Base-by-base conservation (phyloP, 257 asterid species). In the Fraxinus excelsior region DNA sequence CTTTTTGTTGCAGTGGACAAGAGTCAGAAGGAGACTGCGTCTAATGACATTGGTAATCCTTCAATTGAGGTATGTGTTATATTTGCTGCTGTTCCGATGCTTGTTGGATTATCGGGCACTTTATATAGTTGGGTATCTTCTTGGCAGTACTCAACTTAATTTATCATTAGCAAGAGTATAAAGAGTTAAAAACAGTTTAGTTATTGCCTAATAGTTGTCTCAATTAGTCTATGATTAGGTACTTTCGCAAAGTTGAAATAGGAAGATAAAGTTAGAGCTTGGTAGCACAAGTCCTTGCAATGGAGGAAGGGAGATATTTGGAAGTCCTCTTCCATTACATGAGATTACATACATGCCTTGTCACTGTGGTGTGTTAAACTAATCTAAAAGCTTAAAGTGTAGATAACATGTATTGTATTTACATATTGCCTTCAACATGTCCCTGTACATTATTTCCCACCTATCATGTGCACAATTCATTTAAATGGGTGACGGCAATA, bases 1-100 rank as follows among this genome's bases (percentile, higher is more conserved):
- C 51, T 19, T 44, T 29, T 23, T 38, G 12, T 80, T 82, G 80
- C 88, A 94, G 98, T 23, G 25, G 77, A 80, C 65, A 65, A 53
- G 71, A 80, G 31, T 40, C 62, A 38, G 2, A 76, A 76, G 18
- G 62, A 21, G 75, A 76, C 19, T 72, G 73, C 18, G 60, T 26
- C 80, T 79, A 42, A 26, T 21, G 34, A 74, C 42, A 73, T 76
- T 71, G 81, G 53, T 73, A 76, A 58, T 64, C 60, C 75, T 53
- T 75, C 35, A 67, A 60, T 82, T 79, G 84, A 82, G 88, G 96
- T 67, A 5, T 21, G 7, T 29, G 38, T 38, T 35, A 32, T 42
- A 75, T 11, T 65, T 40, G 19, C 38, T 11, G 49, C 11, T 9
- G 40, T 32, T 67, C 44, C 2, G 10, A 31, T 31, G 40, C 64